Percentiles rank a stretch among this genome's conserved stretches.
phyloP scores from a whole-genome alignment of 208 protist genomes.

The Acanthamoeba royreba region DNA sequence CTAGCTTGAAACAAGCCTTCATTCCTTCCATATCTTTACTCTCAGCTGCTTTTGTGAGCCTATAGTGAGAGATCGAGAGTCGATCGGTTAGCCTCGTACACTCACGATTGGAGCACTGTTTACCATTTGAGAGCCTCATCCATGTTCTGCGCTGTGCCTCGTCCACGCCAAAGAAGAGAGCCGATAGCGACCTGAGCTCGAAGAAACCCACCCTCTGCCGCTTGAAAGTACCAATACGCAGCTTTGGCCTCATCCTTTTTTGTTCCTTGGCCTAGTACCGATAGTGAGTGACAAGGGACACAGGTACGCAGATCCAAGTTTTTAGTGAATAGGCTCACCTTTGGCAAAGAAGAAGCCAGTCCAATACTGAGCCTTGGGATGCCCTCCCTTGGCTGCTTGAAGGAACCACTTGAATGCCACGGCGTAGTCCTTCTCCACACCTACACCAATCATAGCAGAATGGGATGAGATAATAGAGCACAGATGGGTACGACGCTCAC shows the following conservation, averaged over 20 bases:
- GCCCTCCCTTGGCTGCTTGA: background rate
- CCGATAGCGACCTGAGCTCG: conserved; percentile 2
- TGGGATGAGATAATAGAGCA: background rate
- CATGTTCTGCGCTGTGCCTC: background rate
- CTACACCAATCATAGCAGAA: background rate
- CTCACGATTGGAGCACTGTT: background rate
- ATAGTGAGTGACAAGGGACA: background rate
- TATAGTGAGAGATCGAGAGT: no score
- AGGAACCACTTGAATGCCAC: conserved; percentile 20
- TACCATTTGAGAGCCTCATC: conserved; percentile 3
- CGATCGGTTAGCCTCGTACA: background rate
- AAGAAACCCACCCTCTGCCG: conserved; percentile 15
- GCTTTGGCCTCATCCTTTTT: conserved; percentile 24
- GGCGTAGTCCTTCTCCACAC: conserved; percentile 24
- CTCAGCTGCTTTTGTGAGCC: background rate
- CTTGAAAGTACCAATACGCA: conserved; percentile 42
- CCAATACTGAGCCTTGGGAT: conserved; percentile 22
- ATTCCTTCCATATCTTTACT: conserved; percentile 29
- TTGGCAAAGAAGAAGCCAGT: conserved; percentile 17
- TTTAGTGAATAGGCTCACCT: background rate
- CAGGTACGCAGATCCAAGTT: background rate
- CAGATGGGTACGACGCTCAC: background rate
- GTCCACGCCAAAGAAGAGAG: background rate
- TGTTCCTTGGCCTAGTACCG: background rate
- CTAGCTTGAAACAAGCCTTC: conserved; percentile 28